Base-by-base conservation (phyloP, 331 rosid species). In the Arachis monticola region DNA sequence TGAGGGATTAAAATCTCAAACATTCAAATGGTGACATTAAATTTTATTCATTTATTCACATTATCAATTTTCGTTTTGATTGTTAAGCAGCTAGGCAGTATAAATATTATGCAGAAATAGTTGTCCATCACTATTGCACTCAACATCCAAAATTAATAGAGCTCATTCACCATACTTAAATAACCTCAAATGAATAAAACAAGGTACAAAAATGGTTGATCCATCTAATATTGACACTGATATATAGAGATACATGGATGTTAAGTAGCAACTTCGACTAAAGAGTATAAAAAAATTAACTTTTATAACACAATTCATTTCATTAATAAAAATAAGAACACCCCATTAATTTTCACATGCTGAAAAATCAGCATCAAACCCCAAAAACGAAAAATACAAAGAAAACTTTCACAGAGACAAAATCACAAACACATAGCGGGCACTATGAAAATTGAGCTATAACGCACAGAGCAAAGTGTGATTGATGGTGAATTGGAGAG, bases 351-450 rank as follows among this genome's bases (percentile, higher is more conserved):
- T 35, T 4, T 35, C 4, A 35, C 40, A 35, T 0, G 4, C 40
- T 35, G 40, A 35, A 35, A 35, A 35, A 35, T 35, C 40, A 35
- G 40, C 27, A 35, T 35, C 40, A 35, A 35, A 35, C 3, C 40
- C 40, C 40, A 35, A 35, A 35, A 35, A 35, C 4, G 3, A 35
- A 35, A 35, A 35, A 35, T 35, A 35, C 5, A 35, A 35, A 35
- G 40, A 35, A 35, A 35, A 35, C 40, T 3, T 35, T 4, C 9
- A 67, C 9, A 67, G 63, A 73, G 57, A 76, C 63, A 72, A 42
- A 59, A 22, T 57, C 46, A 31, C 79, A 78, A 81, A 75, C 68
- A 78, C 12, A 38, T 66, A 4, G 45, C 1, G 8, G 3, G 59
- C 79, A 64, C 35, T 30, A 10, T 0, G 3, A 42, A 0, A 0